Base-by-base conservation (phyloP, 1,139 yeast species). In the Blastobotrys aristatus region DNA sequence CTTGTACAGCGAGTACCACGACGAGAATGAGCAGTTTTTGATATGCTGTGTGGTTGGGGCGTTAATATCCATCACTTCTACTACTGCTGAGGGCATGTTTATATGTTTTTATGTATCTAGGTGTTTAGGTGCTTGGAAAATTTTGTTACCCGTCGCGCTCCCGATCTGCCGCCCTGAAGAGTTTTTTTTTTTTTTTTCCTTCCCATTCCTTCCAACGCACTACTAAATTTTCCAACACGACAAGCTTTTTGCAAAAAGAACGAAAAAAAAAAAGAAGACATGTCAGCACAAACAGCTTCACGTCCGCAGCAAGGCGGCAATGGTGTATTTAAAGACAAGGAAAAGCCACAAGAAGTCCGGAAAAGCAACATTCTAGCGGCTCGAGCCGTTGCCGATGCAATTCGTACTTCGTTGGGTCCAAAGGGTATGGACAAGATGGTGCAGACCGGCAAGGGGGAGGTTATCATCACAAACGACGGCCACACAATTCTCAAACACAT, bases 401-500 rank as follows among this genome's bases (percentile, higher is more conserved):
- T 92, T 63, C 79, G 98, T 68, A 92, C 99, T 2, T 89, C 97
- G 10, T 73, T 92, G 51, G 99, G 99, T 31, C 99, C 99, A 46
- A 90, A 89, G 67, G 98, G 99, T 52, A 92, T 92, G 98, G 99
- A 92, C 68, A 94, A 94, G 73, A 92, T 92, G 98, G 69, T 70
- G 71, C 89, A 87, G 69, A 89, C 97, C 29, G 84, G 90, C 48
- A 78, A 78, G 45, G 97, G 97, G 34, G 92, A 92, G 63, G 86
- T 92, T 58, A 85, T 92, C 62, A 90, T 94, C 57, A 89, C 97
- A 54, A 94, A 92, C 66, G 99, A 92, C 69, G 99, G 99, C 37
- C 97, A 95, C 65, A 89, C 97, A 7, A 89, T 89, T 55, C 72
- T 89, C 58, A 80, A 83, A 60, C 96, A 89, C 65, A 88, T 89